Percentiles rank a stretch among this genome's conserved stretches.
Conservation (phyloP, 805 yeast species). For the Saccharomycopsis sp. region DNA sequence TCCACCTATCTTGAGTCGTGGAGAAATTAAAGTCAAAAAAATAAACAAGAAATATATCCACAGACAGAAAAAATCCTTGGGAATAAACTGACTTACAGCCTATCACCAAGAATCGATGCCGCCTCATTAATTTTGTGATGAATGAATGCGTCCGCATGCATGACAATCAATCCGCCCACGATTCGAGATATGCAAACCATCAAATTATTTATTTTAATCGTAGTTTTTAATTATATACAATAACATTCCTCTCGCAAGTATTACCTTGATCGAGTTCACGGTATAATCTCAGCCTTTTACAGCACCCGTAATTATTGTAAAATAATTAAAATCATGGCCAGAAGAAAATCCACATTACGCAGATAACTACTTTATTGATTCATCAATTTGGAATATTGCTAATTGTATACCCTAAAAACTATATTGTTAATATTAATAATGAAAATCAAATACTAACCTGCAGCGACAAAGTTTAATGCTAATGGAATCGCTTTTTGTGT, state of each 20-base stretch:
- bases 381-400: neutral
- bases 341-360: too few species aligned
- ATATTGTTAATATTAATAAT: neutral
- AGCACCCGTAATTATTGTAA: conserved; percentile 41
- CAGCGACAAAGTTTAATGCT: conserved; percentile 83
- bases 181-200: neutral
- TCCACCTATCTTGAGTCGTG: too few species aligned
- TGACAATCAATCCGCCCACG: too few species aligned
- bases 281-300: conserved; percentile 58
- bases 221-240: conserved; percentile 3
- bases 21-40: too few species aligned
- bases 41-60: too few species aligned
- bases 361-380: too few species aligned
- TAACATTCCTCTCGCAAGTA: conserved; percentile 69
- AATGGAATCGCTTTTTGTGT: conserved; percentile 75
- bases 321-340: too few species aligned
- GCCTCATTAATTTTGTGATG: too few species aligned
- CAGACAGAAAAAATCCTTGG: too few species aligned
- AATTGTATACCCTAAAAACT: neutral
- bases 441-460: conserved; percentile 51
- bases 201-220: neutral
- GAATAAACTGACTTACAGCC: too few species aligned
- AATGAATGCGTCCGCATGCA: too few species aligned
- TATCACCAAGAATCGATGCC: too few species aligned
- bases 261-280: conserved; percentile 79